phyloP scores from a whole-genome alignment of 1,284 basidiomycete species.

The Apiotrichum siamense region DNA sequence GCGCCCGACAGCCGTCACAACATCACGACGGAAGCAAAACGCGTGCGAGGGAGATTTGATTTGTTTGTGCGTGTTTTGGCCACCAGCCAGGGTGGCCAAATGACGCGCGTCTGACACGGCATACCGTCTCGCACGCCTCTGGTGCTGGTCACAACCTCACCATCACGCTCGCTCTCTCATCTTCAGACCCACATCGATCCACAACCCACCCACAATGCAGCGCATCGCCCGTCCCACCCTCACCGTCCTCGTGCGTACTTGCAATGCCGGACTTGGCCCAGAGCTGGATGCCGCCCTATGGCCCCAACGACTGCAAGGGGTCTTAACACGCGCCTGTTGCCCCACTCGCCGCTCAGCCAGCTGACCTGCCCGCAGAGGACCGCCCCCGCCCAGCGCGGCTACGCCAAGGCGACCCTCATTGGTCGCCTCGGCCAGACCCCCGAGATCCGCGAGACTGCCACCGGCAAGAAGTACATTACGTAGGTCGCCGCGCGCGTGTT shows the following conservation, averaged over 20 bases:
- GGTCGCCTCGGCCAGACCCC: slow-evolving; percentile 38
- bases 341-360: neutral
- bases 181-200: neutral
- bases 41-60: too few relatives aligned
- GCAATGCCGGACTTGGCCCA: neutral
- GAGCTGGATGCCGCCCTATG: too few relatives aligned
- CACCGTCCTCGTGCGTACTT: slow-evolving; percentile 11
- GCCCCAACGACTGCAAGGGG: too few relatives aligned
- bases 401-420: slow-evolving; percentile 34
- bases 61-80: too few relatives aligned
- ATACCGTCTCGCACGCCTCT: too few relatives aligned
- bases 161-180: neutral
- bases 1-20: too few relatives aligned
- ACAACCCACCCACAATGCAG: slow-evolving; percentile 10
- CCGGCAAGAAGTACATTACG: slow-evolving; percentile 26
- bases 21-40: too few relatives aligned
- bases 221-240: slow-evolving; percentile 17
- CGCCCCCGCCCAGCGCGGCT: slow-evolving; percentile 11
- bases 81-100: too few relatives aligned
- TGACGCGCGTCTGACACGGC: too few relatives aligned
- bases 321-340: too few relatives aligned
- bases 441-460: slow-evolving; percentile 21
- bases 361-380: slow-evolving; percentile 12
- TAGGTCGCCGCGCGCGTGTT: neutral
- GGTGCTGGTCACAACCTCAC: too few relatives aligned